Evolutionary conservation across 768 basidiomycete species (phyloP).

Genomic region (Tulasnella sp.): DNA sequence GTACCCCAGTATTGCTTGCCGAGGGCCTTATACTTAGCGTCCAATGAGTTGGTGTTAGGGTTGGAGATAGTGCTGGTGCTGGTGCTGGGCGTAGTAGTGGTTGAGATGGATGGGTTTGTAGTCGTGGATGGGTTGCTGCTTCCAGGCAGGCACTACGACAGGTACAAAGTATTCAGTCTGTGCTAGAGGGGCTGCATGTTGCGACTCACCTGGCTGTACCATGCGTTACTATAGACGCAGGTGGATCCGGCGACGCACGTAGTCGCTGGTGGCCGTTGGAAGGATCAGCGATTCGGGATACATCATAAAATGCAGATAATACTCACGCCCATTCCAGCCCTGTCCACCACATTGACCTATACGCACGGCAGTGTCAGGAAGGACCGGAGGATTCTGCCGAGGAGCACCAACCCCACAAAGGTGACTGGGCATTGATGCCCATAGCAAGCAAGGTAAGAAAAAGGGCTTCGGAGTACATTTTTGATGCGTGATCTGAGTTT

Average conservation of each 20-base stretch:
- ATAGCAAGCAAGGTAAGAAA: no score
- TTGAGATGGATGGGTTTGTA: background rate
- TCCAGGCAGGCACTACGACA: background rate
- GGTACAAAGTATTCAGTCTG: background rate
- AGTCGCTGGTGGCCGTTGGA: background rate
- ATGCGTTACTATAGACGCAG: background rate
- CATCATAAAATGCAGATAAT: no score
- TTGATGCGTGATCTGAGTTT: no score
- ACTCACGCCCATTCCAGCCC: no score
- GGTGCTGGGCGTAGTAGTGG: background rate
- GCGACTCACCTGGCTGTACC: background rate
- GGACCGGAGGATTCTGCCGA: no score
- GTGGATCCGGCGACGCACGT: background rate
- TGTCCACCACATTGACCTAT: no score
- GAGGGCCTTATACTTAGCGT: no score
- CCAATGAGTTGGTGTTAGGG: background rate
- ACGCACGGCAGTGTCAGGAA: no score
- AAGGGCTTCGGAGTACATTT: background rate
- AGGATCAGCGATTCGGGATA: no score
- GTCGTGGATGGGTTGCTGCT: background rate
- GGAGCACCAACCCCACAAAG: no score
- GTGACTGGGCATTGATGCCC: no score
- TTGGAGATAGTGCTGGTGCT: no score
- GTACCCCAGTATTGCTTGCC: slow-evolving; percentile 11
- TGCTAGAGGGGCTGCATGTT: background rate